Percentiles rank a stretch among this genome's conserved stretches.
These are phyloP conservation scores for Polytrichum commune DNA, from an alignment of 225 moss, liverwort and hornwort genomes.

Conservation along the genomic window DNA sequence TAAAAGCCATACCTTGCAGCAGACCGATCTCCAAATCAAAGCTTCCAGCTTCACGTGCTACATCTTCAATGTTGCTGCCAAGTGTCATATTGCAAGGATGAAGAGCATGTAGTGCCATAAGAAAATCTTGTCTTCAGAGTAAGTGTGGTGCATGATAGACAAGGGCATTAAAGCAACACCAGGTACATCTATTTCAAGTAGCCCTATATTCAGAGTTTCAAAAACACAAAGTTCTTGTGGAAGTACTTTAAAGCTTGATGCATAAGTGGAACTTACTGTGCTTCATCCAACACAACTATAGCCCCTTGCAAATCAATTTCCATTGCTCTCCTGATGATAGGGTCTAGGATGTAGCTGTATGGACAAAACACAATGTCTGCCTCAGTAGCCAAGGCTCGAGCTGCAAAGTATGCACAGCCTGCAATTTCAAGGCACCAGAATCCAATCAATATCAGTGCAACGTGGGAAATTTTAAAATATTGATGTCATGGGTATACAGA, in stretches of 20 bases:
- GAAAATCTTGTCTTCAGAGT: background rate
- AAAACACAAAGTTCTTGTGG: too few relatives aligned
- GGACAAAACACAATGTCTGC: conserved; percentile 81
- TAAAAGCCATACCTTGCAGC: conserved; percentile 41
- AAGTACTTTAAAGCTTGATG: too few relatives aligned
- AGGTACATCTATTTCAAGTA: too few relatives aligned
- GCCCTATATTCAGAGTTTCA: too few relatives aligned
- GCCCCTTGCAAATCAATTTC: conserved; percentile 62
- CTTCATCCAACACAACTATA: conserved; percentile 73
- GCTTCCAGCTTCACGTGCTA: conserved; percentile 78
- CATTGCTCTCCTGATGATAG: conserved; percentile 68
- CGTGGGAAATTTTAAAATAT: too few relatives aligned
- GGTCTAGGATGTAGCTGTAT: conserved; percentile 72
- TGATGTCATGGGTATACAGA: too few relatives aligned
- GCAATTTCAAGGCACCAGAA: conserved; percentile 15
- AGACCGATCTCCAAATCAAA: conserved; percentile 49
- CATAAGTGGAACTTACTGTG: conserved; percentile 44
- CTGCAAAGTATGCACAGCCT: conserved; percentile 81
- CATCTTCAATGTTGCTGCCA: conserved; percentile 79
- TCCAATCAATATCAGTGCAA: too few relatives aligned
- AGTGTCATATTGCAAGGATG: background rate
- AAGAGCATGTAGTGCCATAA: conserved; percentile 1
- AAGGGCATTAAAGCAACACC: background rate
- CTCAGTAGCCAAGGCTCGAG: conserved; percentile 58
- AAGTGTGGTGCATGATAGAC: background rate